These are phyloP conservation scores for Xylaria arbuscula DNA, from an alignment of 2,329 filamentous ascomycete species.

Conservation along the genomic window DNA sequence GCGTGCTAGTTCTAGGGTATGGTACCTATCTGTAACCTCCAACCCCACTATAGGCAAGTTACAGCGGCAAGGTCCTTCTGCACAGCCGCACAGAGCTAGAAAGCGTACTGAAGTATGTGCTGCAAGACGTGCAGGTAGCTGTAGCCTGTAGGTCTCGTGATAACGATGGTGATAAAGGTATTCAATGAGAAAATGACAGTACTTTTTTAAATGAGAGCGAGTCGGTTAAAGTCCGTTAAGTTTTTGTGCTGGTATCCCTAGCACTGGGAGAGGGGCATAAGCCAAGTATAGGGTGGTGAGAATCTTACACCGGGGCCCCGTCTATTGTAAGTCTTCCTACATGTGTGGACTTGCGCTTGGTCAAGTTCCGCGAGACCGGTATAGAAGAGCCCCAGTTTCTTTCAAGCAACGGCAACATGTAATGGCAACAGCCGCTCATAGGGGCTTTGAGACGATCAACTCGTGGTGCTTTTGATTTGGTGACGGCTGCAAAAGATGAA, in stretches of 20 bases:
- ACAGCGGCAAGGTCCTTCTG: constrained; percentile 26
- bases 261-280: background rate
- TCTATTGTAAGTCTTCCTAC: constrained; percentile 26
- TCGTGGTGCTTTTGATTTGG: background rate
- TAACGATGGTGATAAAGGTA: constrained; percentile 6
- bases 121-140: constrained; percentile 8
- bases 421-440: constrained; percentile 6
- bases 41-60: constrained; percentile 13
- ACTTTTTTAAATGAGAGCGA: background rate
- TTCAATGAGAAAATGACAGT: constrained; percentile 3
- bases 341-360: constrained; percentile 20
- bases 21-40: constrained; percentile 11
- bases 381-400: background rate
- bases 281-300: constrained; percentile 7
- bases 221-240: constrained; percentile 17
- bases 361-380: constrained; percentile 6
- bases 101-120: background rate
- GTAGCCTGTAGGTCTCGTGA: constrained; percentile 21
- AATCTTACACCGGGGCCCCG: constrained; percentile 26
- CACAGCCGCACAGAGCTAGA: constrained; percentile 8
- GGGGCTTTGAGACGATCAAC: background rate
- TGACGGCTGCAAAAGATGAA: background rate
- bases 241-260: constrained; percentile 9
- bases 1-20: background rate
- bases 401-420: background rate